Conservation (phyloP, 345 rosid genomes). For the Heritiera fomes region DNA sequence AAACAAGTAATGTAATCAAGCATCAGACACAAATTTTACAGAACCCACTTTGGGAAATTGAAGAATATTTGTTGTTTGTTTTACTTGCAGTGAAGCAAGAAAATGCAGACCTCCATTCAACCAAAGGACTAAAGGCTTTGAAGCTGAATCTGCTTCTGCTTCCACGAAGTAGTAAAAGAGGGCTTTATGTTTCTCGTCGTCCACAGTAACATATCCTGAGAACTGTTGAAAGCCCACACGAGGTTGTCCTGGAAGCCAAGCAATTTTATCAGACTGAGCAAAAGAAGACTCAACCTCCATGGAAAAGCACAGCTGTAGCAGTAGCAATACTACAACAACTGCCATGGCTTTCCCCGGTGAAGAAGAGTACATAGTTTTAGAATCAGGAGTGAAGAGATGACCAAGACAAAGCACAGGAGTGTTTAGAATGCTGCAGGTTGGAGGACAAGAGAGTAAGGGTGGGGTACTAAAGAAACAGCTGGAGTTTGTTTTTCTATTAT, state of each 20-base stretch:
- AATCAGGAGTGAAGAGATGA: not conserved
- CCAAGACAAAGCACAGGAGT: constrained; percentile 20
- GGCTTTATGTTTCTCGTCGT: constrained; percentile 48
- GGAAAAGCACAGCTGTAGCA: constrained; percentile 33
- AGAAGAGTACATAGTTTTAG: constrained; percentile 16
- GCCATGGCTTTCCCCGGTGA: constrained; percentile 24
- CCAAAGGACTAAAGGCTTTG: constrained; percentile 81
- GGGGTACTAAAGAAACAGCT: constrained; percentile 16
- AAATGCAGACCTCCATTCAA: constrained; percentile 61
- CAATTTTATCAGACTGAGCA: constrained; percentile 39
- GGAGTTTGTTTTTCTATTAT: constrained; percentile 20
- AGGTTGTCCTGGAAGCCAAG: constrained; percentile 63
- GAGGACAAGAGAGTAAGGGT: constrained; percentile 6
- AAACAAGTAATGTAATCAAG: constrained; percentile 20
- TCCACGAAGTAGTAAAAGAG: constrained; percentile 79
- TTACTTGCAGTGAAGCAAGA: not conserved
- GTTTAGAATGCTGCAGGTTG: constrained; percentile 17
- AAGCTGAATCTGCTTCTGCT: constrained; percentile 60
- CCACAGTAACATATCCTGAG: constrained; percentile 68
- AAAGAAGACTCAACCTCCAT: constrained; percentile 32
- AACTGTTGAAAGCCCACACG: constrained; percentile 55
- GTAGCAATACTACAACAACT: constrained; percentile 34
- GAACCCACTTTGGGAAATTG: not conserved
- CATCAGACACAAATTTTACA: not conserved
- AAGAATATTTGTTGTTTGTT: constrained; percentile 25